These are phyloP conservation scores for Cercospora zeae-maydis DNA, from an alignment of 2,329 filamentous ascomycete species.

Conservation along the genomic window DNA sequence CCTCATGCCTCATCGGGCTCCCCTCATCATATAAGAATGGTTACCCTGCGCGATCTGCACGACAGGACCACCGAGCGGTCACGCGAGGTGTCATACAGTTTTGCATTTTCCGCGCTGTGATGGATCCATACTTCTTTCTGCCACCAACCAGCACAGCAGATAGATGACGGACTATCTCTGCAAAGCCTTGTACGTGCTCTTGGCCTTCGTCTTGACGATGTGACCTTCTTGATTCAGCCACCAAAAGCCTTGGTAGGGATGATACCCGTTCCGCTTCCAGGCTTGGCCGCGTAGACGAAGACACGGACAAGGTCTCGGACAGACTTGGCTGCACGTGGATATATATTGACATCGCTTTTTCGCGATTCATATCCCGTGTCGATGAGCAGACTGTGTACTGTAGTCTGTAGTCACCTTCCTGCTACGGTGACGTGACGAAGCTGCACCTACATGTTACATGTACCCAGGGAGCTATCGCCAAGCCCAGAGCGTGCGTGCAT, in stretches of 20 bases:
- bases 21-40: slow-evolving; percentile 3
- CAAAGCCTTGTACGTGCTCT: slow-evolving; percentile 6
- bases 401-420: neutral
- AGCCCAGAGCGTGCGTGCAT: neutral
- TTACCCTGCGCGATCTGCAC: neutral
- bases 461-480: no score
- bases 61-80: neutral
- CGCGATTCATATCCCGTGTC: neutral
- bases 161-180: neutral
- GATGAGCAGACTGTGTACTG: neutral
- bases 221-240: slow-evolving; percentile 15
- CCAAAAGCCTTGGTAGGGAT: slow-evolving; percentile 11
- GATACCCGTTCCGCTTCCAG: neutral
- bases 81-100: neutral
- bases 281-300: slow-evolving; percentile 4
- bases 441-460: no score
- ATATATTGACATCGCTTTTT: neutral
- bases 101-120: neutral
- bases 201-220: slow-evolving; percentile 12
- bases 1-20: neutral
- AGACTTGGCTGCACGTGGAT: neutral
- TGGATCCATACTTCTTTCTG: slow-evolving; percentile 1
- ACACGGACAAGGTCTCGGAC: neutral
- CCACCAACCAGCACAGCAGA: slow-evolving; percentile 7
- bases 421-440: neutral